These are phyloP conservation scores for Mycena sanguinolenta DNA, from an alignment of 768 basidiomycete genomes.

Conservation along the genomic window DNA sequence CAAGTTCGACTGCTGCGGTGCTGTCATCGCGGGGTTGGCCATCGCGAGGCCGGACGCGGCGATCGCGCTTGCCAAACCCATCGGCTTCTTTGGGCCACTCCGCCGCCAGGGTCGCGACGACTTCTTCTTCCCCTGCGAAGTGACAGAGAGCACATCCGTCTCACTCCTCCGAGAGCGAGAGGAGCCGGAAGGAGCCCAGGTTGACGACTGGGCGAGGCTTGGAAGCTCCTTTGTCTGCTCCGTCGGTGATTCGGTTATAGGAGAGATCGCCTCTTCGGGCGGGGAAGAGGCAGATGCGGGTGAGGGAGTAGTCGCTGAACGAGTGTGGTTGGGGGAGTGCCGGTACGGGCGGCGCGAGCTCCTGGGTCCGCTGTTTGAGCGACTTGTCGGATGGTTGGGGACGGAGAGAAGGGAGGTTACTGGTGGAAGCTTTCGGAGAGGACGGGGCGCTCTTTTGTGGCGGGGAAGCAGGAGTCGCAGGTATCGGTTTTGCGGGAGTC, in stretches of 20 bases:
- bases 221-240: conserved; percentile 50
- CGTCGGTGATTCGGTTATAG: conserved; percentile 57
- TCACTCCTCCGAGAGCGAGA: conserved; percentile 27
- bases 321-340: conserved; percentile 27
- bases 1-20: conserved; percentile 61
- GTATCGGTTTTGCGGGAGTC: conserved; percentile 25
- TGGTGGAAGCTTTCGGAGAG: conserved; percentile 37
- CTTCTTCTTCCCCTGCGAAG: conserved; percentile 42
- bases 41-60: conserved; percentile 78
- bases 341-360: conserved; percentile 30
- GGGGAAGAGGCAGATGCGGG: conserved; percentile 13
- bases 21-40: conserved; percentile 66
- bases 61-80: conserved; percentile 75
- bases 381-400: conserved; percentile 55
- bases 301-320: conserved; percentile 38
- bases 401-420: conserved; percentile 45
- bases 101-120: conserved; percentile 61
- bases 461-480: conserved; percentile 33
- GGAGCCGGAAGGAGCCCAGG: conserved; percentile 8
- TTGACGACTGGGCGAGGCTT: conserved; percentile 24
- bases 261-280: conserved; percentile 44
- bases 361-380: conserved; percentile 44
- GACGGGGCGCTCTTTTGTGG: conserved; percentile 32
- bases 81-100: conserved; percentile 58
- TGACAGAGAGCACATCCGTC: conserved; percentile 31